A percentile compares a stretch with the other conserved stretches of the same genome.
Conservation (phyloP, 352 stramenopile species). For the Globisporangium solare region DNA sequence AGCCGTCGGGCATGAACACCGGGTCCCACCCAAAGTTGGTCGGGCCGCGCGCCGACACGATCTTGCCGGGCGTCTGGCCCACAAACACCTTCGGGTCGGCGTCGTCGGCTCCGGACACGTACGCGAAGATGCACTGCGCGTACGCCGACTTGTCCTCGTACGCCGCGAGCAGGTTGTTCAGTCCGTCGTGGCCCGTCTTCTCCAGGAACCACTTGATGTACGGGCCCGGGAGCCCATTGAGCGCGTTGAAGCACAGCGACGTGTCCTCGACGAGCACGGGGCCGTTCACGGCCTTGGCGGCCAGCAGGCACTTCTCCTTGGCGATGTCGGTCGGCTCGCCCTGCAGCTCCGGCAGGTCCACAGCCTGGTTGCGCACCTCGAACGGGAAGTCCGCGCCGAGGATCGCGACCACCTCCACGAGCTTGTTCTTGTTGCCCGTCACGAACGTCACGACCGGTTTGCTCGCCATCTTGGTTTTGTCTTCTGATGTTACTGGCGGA, state of each 20-base stretch:
- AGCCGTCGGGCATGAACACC: slow-evolving; percentile 87
- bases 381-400: slow-evolving; percentile 87
- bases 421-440: slow-evolving; percentile 86
- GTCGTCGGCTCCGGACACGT: slow-evolving; percentile 48
- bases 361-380: slow-evolving; percentile 86
- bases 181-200: slow-evolving; percentile 90
- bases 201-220: slow-evolving; percentile 99
- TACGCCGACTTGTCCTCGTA: slow-evolving; percentile 96
- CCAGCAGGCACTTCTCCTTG: slow-evolving; percentile 92
- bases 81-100: slow-evolving; percentile 91
- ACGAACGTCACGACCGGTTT: slow-evolving; percentile 53
- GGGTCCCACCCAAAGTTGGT: slow-evolving; percentile 90
- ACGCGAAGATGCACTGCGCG: slow-evolving; percentile 96
- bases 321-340: slow-evolving; percentile 94
- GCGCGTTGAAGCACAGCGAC: slow-evolving; percentile 95
- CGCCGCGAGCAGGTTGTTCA: slow-evolving; percentile 92
- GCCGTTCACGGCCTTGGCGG: slow-evolving; percentile 79
- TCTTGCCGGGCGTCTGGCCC: slow-evolving; percentile 89
- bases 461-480: slow-evolving; percentile 13
- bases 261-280: slow-evolving; percentile 96
- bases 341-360: slow-evolving; percentile 98
- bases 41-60: slow-evolving; percentile 88
- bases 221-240: slow-evolving; percentile 91
- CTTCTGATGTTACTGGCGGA: neutral
- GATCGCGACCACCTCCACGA: slow-evolving; percentile 78